Conservation (phyloP, 179 eudicot species). For the Amaranthus tricolor region DNA sequence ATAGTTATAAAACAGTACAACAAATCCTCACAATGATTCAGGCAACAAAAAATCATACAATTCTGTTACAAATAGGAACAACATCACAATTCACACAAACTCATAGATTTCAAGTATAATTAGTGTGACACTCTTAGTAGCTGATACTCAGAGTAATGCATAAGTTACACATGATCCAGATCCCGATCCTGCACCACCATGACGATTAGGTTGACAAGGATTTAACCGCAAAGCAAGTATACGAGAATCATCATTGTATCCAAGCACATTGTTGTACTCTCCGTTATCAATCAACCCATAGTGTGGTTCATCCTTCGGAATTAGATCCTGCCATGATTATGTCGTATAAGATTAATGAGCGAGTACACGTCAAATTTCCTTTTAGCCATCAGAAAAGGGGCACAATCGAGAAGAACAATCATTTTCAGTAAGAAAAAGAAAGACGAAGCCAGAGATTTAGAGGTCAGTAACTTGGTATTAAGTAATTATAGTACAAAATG, state of each 20-base stretch:
- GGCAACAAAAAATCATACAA: neutral
- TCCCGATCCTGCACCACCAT: conserved; percentile 49
- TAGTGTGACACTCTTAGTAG: neutral
- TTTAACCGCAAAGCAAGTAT: conserved; percentile 49
- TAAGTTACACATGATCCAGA: conserved; percentile 58
- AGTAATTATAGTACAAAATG: neutral
- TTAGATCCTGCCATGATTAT: conserved; percentile 34
- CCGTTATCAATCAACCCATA: conserved; percentile 67
- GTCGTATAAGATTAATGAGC: neutral
- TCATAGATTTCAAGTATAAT: neutral
- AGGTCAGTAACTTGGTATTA: too few species aligned
- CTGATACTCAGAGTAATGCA: conserved; percentile 40
- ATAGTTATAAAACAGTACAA: too few species aligned
- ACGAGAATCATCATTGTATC: conserved; percentile 38
- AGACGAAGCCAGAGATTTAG: neutral
- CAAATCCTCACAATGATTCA: neutral
- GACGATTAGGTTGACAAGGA: conserved; percentile 40
- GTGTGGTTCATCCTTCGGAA: conserved; percentile 56
- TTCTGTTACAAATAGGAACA: neutral
- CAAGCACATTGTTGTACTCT: conserved; percentile 46
- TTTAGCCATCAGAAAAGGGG: too few species aligned
- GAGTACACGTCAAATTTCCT: neutral
- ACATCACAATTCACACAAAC: neutral
- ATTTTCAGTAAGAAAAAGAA: neutral
- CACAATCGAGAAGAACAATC: neutral